Base-by-base conservation (phyloP, 2,329 filamentous ascomycete species). In the Claviceps sp. region DNA sequence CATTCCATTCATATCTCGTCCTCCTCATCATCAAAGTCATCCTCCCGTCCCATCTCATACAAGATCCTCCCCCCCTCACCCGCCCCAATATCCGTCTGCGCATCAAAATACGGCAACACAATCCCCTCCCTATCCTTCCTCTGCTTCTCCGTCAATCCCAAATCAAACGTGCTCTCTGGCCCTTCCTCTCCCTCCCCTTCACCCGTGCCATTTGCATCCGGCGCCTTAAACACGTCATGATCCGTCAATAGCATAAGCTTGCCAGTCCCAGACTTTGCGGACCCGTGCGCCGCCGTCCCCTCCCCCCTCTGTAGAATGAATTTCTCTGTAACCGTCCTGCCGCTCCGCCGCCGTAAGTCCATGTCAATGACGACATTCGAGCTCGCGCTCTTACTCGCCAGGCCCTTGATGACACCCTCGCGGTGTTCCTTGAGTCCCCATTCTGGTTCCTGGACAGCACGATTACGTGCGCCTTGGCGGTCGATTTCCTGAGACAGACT, bases 1-100 rank as follows among this genome's bases (percentile, higher is more conserved):
- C 24, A 7, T 44, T n/a, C n/a, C 5, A 37, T 87, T 55, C 69
- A 90, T 58, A 91, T 89, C 69, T 96, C 90, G 69, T 96, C 90
- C 62, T 96, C 89, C 63, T 95, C 89, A 54, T 95, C 90, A 60
- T 95, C 90, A 70, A 96, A 97, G 65, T 97, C 89, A 67, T 98
- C 93, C 70, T 97, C 93, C 56, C 82, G 79, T 1, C 90, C 91
- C 87, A 97, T 95, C 60, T 97, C 91, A 65, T 98, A 98, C 62
- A 98, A 64, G 58, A 98, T 98, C 55, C 91, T 78, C 0, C 93
- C 93, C 4, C 93, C 91, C 61, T 95, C 89, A 0, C 90, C 90
- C 0, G 80, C 77, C 1, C 82, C 84, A 49, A 82, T 77, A 47
- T 84, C 85, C 50, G 82, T 87, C 75, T 98, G 93, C 24, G 93